phyloP scores from a whole-genome alignment of 257 asterid genomes.

The Agastache rugosa region DNA sequence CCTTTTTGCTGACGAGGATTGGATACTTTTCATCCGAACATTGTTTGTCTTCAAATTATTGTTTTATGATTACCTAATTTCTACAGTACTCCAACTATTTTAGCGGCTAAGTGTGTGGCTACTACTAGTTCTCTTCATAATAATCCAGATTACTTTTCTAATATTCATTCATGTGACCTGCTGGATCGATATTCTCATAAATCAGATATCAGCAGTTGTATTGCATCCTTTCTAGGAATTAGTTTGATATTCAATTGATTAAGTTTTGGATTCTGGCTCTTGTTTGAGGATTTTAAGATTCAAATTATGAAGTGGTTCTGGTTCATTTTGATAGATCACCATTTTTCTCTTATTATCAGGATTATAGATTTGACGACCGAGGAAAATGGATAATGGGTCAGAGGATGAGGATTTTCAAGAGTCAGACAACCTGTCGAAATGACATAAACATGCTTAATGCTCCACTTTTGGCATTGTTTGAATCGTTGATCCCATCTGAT shows the following conservation, averaged over 20 bases:
- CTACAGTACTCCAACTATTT: background rate
- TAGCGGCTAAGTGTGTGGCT: no score
- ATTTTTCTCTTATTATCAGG: slow-evolving; percentile 53
- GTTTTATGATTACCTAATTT: background rate
- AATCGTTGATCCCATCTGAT: slow-evolving; percentile 82
- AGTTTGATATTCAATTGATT: background rate
- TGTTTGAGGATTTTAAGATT: slow-evolving; percentile 8
- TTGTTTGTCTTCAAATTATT: background rate
- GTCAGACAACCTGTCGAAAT: slow-evolving; percentile 57
- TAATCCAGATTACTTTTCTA: background rate
- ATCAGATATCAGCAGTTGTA: background rate
- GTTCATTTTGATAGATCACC: slow-evolving; percentile 26
- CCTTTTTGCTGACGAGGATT: background rate
- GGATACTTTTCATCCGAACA: background rate
- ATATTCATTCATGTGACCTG: slow-evolving; percentile 3
- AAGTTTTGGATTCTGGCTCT: slow-evolving; percentile 9
- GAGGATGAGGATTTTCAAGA: slow-evolving; percentile 68
- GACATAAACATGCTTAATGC: slow-evolving; percentile 59
- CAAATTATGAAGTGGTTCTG: background rate
- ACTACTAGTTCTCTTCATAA: no score
- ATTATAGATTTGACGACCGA: slow-evolving; percentile 83
- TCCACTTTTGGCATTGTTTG: slow-evolving; percentile 64
- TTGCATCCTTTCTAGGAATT: background rate
- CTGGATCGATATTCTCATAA: background rate
- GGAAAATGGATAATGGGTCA: slow-evolving; percentile 78